Conservation (phyloP, 225 moss, liverwort and hornwort genomes). For the Takakia lepidozioides region DNA sequence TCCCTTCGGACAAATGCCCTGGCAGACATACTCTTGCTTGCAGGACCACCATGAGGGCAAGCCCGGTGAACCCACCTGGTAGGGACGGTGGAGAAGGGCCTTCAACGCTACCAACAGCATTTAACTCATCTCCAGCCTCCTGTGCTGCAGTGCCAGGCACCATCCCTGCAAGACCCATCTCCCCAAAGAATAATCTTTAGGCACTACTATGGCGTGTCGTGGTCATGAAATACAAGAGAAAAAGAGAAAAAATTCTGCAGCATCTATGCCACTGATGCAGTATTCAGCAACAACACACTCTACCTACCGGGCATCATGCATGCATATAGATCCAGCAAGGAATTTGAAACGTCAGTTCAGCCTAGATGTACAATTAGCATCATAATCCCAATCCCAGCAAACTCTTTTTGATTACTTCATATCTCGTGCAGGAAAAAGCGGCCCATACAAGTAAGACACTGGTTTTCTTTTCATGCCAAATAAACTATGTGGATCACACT, state of each 20-base stretch:
- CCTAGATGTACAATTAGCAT: too few relatives aligned
- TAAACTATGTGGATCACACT: too few relatives aligned
- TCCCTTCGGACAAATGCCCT: conserved; percentile 55
- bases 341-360: too few relatives aligned
- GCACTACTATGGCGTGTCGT: neutral
- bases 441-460: too few relatives aligned
- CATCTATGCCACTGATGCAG: neutral
- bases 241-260: neutral
- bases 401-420: too few relatives aligned
- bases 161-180: conserved; percentile 26
- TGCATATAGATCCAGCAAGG: too few relatives aligned
- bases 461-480: too few relatives aligned
- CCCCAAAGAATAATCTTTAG: neutral
- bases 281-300: too few relatives aligned
- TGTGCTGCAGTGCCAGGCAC: conserved; percentile 24
- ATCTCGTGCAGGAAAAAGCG: too few relatives aligned
- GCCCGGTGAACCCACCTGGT: conserved; percentile 80
- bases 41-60: conserved; percentile 71
- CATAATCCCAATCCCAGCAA: too few relatives aligned
- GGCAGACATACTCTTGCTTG: conserved; percentile 66
- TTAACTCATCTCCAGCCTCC: conserved; percentile 60
- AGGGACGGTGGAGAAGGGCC: conserved; percentile 52
- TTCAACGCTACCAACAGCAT: conserved; percentile 61
- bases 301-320: too few relatives aligned
- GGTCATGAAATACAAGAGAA: neutral